Base-by-base conservation (phyloP, 495 filamentous ascomycete genomes). In the Eremomyces bilateralis region DNA sequence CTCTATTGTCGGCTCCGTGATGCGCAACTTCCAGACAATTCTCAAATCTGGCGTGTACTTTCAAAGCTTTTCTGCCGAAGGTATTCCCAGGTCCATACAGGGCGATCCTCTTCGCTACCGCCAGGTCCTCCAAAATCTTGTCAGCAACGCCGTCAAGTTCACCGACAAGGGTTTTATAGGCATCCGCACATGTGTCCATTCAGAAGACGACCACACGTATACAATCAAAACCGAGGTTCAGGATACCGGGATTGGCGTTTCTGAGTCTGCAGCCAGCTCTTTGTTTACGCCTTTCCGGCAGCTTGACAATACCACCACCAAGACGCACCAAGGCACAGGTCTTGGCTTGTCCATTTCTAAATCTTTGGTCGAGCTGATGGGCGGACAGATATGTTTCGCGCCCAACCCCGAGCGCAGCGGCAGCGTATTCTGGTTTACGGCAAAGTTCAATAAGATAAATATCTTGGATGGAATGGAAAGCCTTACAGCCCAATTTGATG, bases 91-190 rank as follows among this genome's bases (percentile, higher is more conserved):
- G 31, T 30, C 33, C 20, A 63, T 76, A 15, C 61, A 76, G 47
- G 83, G 82, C 4, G 83, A 93, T 46, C 74, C 81, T 1, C 67
- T 77, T 0, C 61, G 82, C 21, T 64, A 84, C 31, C 65, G 80
- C 13, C 83, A 91, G 52, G 73, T 93, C 21, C 62, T 91, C 10
- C 80, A 75, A 18, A 93, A 90, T 45, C 52, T 93, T 11, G 59
- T 91, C n/a, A 74, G 76, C 5, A 93, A 93, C 46, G 78, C 74
- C 36, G 80, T 84, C 52, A 90, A 92, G 42, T 90, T 91, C 43
- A 90, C 82, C 0, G 70, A 70, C 19, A 57, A 67, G 17, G 83
- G 82, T 1, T 64, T 62, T 35, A 68, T 91, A 8, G 65, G 61
- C 13, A 34, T 64, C 33, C 31, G 43, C 1, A 53, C 53, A 2